Evolutionary conservation across 164 flowering plant genomes (phyloP), one percentile per base, ranked within the genome.

Genomic region (Stephania cephalantha): DNA sequence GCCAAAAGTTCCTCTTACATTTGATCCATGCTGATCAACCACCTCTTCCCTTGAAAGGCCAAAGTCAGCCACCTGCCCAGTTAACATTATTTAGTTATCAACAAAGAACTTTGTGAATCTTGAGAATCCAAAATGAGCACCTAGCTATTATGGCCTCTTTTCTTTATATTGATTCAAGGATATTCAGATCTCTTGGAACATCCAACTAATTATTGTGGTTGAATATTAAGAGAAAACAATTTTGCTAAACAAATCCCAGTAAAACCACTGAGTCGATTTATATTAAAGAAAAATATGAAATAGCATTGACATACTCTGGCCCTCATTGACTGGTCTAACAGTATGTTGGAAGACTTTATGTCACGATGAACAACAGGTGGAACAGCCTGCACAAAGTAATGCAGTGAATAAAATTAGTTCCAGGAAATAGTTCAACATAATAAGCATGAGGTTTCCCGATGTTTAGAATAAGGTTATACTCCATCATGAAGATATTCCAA

Each of bases 401-500:
- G 12, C 8, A 75, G 25, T 63, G 35, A 77, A 68, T 20, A 45
- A 17, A 63, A 64, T 12, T 63, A 11, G 53, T 73, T 73, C 68
- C 7, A 63, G 50, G 20, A 72, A 52, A 53, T 10, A 42, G 48
- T 42, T 35, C 52, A 25, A 46, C 50, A 30, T 10, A 75, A 25
- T 50, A 35, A 61, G 12, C 42, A 6, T 29, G 4, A 42, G 13
- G 30, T 7, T 68, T 46, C 42, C 22, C 30, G n/a, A 44, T 5
- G 55, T 31, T 53, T n/a, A 72, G 68, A 18, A 77, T 20, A 22
- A 55, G 73, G 78, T 50, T 83, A 78, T 86, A 93, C 99, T 80
- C 99, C 99, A 83, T 95, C 99, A 77, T 95, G 98, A 80, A 95
- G 99, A 88, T 95, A 95, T 80, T 95, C 99, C 86, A 95, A 86